Conservation (phyloP, 75 land plant genomes). For the Cunninghamia lanceolata region DNA sequence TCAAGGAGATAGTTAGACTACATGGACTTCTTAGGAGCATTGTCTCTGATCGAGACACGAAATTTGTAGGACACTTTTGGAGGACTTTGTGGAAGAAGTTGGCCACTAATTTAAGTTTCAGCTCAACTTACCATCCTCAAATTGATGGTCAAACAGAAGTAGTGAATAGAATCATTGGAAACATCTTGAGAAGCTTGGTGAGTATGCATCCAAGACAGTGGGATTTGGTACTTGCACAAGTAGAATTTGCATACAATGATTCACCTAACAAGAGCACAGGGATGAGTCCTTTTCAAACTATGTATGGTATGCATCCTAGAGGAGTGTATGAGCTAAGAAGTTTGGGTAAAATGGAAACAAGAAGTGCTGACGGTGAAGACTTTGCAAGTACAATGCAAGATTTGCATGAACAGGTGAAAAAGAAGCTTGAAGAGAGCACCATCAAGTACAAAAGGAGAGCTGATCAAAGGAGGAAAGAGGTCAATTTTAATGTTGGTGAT, state of each 20-base stretch:
- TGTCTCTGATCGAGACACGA: slow-evolving; percentile 14
- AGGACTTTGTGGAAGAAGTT: background rate
- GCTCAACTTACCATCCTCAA: slow-evolving; percentile 13
- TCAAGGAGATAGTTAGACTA: slow-evolving; percentile 8
- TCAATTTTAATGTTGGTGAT: background rate
- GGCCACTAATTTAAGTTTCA: background rate
- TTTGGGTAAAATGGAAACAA: too few relatives aligned
- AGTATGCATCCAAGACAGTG: too few relatives aligned
- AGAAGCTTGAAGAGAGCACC: too few relatives aligned
- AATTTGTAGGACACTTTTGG: background rate
- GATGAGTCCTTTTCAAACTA: too few relatives aligned
- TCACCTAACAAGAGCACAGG: too few relatives aligned
- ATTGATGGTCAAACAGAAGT: slow-evolving; percentile 12
- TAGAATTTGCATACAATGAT: too few relatives aligned
- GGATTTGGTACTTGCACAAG: too few relatives aligned
- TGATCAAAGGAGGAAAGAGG: background rate
- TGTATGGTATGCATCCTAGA: too few relatives aligned
- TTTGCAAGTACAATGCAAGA: background rate
- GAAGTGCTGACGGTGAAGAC: background rate
- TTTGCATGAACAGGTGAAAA: background rate
- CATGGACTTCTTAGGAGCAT: slow-evolving; percentile 16
- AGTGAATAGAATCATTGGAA: slow-evolving; percentile 2
- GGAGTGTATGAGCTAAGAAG: background rate
- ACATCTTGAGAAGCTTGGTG: background rate
- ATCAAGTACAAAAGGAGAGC: background rate